Evolutionary conservation across 2,329 filamentous ascomycete species (phyloP).

Genomic region (Lachnellula willkommii): DNA sequence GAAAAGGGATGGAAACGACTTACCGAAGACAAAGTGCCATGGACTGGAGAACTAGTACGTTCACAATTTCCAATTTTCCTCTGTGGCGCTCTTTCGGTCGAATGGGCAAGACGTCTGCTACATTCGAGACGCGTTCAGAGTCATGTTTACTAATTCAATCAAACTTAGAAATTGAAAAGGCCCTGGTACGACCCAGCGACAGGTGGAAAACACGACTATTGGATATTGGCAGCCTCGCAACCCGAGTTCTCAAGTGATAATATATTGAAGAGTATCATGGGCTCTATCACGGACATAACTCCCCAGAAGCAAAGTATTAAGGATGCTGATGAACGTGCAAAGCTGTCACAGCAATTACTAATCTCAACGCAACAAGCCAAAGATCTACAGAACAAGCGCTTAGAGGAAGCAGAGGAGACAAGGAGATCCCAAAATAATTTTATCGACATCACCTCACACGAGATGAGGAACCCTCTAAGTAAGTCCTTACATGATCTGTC

Average conservation of each 20-base stretch:
- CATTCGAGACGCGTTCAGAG: too few species aligned
- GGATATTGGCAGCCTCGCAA: conserved; percentile 70
- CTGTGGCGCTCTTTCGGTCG: neutral
- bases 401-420: conserved; percentile 73
- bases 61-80: neutral
- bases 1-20: conserved; percentile 57
- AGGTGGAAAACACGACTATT: conserved; percentile 60
- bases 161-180: conserved; percentile 51
- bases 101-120: too few species aligned
- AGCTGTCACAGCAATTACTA: conserved; percentile 68
- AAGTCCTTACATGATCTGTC: conserved; percentile 53
- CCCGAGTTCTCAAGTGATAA: conserved; percentile 62
- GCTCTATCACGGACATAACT: conserved; percentile 77
- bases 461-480: conserved; percentile 67
- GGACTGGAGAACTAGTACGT: conserved; percentile 57
- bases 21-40: conserved; percentile 54
- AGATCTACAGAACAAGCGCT: conserved; percentile 66
- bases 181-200: conserved; percentile 51
- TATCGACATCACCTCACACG: conserved; percentile 66
- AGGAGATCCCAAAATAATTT: conserved; percentile 68
- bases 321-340: conserved; percentile 71
- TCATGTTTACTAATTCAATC: neutral
- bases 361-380: conserved; percentile 55
- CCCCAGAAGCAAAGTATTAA: conserved; percentile 79
- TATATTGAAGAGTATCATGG: conserved; percentile 66